Conservation (phyloP, 179 eudicot species). For the Drosera spatulata region DNA sequence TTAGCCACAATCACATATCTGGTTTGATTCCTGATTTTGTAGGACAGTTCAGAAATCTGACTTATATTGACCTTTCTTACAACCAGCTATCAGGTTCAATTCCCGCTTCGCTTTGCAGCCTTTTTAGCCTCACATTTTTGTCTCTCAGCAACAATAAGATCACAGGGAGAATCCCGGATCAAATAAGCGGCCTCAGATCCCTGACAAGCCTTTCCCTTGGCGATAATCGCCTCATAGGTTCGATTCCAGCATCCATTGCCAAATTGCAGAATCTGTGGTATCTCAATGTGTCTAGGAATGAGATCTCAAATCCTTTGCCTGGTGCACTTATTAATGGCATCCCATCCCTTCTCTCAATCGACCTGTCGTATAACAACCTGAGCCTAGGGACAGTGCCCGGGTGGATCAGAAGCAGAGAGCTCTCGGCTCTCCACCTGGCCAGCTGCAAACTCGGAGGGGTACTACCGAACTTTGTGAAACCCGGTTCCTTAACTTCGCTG, state of each 20-base stretch:
- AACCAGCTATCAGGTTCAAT: constrained; percentile 51
- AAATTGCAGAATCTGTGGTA: constrained; percentile 51
- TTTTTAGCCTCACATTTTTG: constrained; percentile 35
- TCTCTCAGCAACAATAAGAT: constrained; percentile 50
- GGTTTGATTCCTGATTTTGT: constrained; percentile 50
- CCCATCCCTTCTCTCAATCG: constrained; percentile 61
- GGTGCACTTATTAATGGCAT: constrained; percentile 35
- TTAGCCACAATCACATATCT: constrained; percentile 46
- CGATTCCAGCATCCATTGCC: constrained; percentile 53
- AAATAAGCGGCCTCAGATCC: constrained; percentile 44
- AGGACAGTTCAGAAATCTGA: constrained; percentile 44
- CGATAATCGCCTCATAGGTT: constrained; percentile 43
- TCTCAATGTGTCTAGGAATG: constrained; percentile 63
- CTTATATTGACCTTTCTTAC: constrained; percentile 42
- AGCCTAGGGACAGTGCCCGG: constrained; percentile 44
- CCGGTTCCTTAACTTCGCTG: constrained; percentile 41
- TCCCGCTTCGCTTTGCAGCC: constrained; percentile 41
- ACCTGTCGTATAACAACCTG: constrained; percentile 56
- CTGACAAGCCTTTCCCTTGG: constrained; percentile 52
- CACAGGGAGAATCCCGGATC: constrained; percentile 41
- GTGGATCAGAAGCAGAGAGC: constrained; percentile 63
- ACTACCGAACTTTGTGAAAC: constrained; percentile 51
- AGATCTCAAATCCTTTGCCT: constrained; percentile 54
- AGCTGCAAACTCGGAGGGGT: constrained; percentile 56
- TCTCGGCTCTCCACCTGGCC: constrained; percentile 59